phyloP scores from a whole-genome alignment of 768 basidiomycete species.

The Mrakia hoshinonis region DNA sequence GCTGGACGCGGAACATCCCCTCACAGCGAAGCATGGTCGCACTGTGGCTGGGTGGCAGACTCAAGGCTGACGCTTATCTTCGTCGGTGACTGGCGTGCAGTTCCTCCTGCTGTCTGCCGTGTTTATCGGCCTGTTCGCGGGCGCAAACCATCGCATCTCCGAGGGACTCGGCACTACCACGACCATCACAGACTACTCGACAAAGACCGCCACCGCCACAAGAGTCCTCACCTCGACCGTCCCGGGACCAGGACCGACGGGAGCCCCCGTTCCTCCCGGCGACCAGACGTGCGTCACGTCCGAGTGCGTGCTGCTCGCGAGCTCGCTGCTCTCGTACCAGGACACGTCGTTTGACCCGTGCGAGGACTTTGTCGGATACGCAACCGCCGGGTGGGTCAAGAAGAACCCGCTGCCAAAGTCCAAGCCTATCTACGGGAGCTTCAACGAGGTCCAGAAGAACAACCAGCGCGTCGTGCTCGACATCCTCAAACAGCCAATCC shows the following conservation, averaged over 20 bases:
- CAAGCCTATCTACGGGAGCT: constrained; percentile 63
- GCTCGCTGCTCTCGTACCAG: constrained; percentile 67
- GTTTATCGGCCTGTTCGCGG: constrained; percentile 90
- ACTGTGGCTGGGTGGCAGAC: too few relatives aligned
- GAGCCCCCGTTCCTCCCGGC: background rate
- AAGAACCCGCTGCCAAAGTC: constrained; percentile 78
- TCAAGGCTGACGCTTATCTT: too few relatives aligned
- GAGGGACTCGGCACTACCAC: constrained; percentile 37
- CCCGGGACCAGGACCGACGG: constrained; percentile 9
- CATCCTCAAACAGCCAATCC: constrained; percentile 51
- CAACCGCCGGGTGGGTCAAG: constrained; percentile 82
- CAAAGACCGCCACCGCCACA: constrained; percentile 3
- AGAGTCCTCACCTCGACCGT: background rate
- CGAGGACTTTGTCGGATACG: constrained; percentile 86
- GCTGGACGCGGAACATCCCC: too few relatives aligned
- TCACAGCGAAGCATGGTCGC: too few relatives aligned
- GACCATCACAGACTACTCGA: constrained; percentile 15
- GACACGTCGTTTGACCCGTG: constrained; percentile 83
- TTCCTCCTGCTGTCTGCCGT: constrained; percentile 69
- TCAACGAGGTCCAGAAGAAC: constrained; percentile 46
- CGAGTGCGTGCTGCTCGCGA: constrained; percentile 73
- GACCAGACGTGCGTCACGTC: constrained; percentile 64
- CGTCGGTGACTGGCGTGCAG: background rate
- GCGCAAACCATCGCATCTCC: constrained; percentile 66
- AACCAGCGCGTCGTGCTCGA: constrained; percentile 56